These are phyloP conservation scores for Pseudogymnoascus sp. DNA, from an alignment of 2,329 filamentous ascomycete species.

Conservation along the genomic window DNA sequence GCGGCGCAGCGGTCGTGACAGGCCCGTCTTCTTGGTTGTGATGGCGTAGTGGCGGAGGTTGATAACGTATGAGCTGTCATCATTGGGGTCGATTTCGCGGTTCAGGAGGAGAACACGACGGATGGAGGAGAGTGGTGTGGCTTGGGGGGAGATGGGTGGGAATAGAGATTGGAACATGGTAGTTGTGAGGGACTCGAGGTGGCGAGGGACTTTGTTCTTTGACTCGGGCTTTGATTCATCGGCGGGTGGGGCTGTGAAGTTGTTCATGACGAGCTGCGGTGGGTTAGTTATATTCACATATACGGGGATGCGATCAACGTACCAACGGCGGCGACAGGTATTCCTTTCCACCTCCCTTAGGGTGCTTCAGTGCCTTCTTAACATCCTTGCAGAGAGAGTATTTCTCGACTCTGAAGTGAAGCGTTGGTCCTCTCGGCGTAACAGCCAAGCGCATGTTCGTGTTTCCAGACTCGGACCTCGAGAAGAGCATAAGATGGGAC, in stretches of 20 bases:
- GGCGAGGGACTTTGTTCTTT: slow-evolving; percentile 71
- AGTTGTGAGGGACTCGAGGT: slow-evolving; percentile 86
- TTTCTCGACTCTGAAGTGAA: slow-evolving; percentile 89
- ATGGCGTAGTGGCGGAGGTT: slow-evolving; percentile 94
- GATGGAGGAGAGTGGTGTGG: slow-evolving; percentile 84
- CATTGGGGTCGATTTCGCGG: slow-evolving; percentile 54
- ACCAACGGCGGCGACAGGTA: slow-evolving; percentile 77
- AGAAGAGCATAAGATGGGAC: slow-evolving; percentile 87
- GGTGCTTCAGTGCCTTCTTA: slow-evolving; percentile 71
- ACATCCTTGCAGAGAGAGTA: slow-evolving; percentile 94
- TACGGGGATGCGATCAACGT: slow-evolving; percentile 23
- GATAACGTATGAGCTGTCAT: slow-evolving; percentile 67
- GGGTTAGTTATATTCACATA: slow-evolving; percentile 22
- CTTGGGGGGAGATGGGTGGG: slow-evolving; percentile 87
- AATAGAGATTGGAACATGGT: slow-evolving; percentile 95
- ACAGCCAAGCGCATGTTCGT: slow-evolving; percentile 84
- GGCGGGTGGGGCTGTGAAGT: slow-evolving; percentile 63
- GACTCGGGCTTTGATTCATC: slow-evolving; percentile 37
- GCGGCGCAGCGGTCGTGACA: slow-evolving; percentile 75
- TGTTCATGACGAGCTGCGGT: slow-evolving; percentile 86
- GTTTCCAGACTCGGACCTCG: slow-evolving; percentile 79
- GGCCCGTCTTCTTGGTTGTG: slow-evolving; percentile 74
- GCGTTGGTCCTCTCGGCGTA: slow-evolving; percentile 81
- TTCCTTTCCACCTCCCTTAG: slow-evolving; percentile 74
- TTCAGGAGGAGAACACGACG: slow-evolving; percentile 85